Conservation (phyloP, 2,329 filamentous ascomycete genomes). For the Colletotrichum sp. region DNA sequence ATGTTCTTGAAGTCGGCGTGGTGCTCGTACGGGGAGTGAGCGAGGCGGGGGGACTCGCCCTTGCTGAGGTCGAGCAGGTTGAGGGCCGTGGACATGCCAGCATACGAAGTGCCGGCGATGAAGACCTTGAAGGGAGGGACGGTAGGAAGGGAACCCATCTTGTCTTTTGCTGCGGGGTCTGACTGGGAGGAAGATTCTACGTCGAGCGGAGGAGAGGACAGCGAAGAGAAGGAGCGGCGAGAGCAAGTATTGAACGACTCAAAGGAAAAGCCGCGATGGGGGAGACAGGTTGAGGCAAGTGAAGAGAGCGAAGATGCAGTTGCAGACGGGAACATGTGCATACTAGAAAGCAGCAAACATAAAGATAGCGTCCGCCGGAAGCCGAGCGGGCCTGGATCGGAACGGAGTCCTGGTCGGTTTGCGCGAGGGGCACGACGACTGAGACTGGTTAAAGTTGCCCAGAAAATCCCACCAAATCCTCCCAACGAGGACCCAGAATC, state of each 20-base stretch:
- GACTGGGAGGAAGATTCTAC: neutral
- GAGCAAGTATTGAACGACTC: neutral
- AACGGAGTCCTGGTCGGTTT: neutral
- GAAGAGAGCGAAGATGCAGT: slow-evolving; percentile 1
- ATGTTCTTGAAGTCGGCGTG: slow-evolving; percentile 50
- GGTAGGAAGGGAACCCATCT: slow-evolving; percentile 23
- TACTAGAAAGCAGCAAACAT: slow-evolving; percentile 4
- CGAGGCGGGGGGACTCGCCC: slow-evolving; percentile 56
- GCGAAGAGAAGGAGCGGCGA: neutral
- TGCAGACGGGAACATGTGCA: neutral
- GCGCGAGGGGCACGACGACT: neutral
- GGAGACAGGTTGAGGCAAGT: slow-evolving; percentile 1
- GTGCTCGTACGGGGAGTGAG: slow-evolving; percentile 40
- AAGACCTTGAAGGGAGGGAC: slow-evolving; percentile 61
- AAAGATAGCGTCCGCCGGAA: slow-evolving; percentile 11
- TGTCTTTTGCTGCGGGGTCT: neutral
- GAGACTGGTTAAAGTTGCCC: slow-evolving; percentile 7
- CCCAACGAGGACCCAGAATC: slow-evolving; percentile 1
- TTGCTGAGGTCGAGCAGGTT: slow-evolving; percentile 71
- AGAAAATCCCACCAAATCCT: neutral
- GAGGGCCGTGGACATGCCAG: slow-evolving; percentile 69
- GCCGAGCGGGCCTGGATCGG: slow-evolving; percentile 18
- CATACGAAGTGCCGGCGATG: slow-evolving; percentile 74
- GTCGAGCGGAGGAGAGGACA: neutral
- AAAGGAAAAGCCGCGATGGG: neutral